Evolutionary conservation across 345 rosid genomes (phyloP).

Genomic region (Hevea brasiliensis): DNA sequence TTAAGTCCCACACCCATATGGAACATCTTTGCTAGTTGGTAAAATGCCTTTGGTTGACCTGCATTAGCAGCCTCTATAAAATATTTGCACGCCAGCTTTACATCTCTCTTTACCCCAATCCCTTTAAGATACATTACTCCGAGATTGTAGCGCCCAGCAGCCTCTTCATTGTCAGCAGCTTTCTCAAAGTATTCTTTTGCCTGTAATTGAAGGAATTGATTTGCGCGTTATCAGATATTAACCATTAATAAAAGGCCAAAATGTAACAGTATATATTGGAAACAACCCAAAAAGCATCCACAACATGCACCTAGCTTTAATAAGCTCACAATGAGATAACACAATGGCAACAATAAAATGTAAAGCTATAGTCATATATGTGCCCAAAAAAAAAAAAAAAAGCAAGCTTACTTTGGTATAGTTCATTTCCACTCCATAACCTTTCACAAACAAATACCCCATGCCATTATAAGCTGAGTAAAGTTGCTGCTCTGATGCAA

Average conservation of each 20-base stretch:
- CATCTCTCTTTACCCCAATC: slow-evolving; percentile 87
- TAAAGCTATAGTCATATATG: background rate
- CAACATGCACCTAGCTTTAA: background rate
- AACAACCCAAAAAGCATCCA: background rate
- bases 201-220: slow-evolving; percentile 38
- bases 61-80: slow-evolving; percentile 85
- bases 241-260: background rate
- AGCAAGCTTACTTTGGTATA: slow-evolving; percentile 65
- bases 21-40: slow-evolving; percentile 97
- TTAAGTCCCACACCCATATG: slow-evolving; percentile 94
- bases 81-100: slow-evolving; percentile 68
- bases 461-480: slow-evolving; percentile 93
- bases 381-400: background rate
- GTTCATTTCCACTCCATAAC: slow-evolving; percentile 94
- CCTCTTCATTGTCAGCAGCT: slow-evolving; percentile 77
- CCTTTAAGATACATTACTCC: slow-evolving; percentile 92
- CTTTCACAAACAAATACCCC: slow-evolving; percentile 94
- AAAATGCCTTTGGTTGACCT: slow-evolving; percentile 96
- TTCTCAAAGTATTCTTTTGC: slow-evolving; percentile 93
- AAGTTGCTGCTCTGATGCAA: slow-evolving; percentile 78
- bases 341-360: background rate
- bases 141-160: slow-evolving; percentile 92
- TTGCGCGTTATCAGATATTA: background rate
- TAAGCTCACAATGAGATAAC: background rate
- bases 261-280: background rate